These are phyloP conservation scores for Dothidotthia symphoricarpi DNA, from an alignment of 2,329 filamentous ascomycete species.

Conservation along the genomic window DNA sequence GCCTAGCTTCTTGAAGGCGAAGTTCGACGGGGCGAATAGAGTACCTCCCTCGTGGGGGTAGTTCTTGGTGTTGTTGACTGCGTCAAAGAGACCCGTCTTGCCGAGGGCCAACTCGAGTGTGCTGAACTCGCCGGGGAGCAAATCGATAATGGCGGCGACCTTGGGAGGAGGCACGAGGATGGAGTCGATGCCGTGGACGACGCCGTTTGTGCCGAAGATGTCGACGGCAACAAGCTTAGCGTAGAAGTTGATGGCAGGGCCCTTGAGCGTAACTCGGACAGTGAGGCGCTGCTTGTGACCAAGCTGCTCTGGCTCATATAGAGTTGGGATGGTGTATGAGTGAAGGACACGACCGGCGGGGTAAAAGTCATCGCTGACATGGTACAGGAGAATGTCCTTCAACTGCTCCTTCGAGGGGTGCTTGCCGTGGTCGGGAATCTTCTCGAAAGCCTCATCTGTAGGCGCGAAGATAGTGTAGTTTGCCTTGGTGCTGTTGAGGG, in stretches of 20 bases:
- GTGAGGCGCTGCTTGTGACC: conserved; percentile 66
- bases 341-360: conserved; percentile 64
- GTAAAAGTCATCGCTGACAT: conserved; percentile 67
- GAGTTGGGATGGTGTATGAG: conserved; percentile 72
- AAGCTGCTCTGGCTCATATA: conserved; percentile 59
- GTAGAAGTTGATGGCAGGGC: conserved; percentile 74
- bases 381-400: conserved; percentile 70
- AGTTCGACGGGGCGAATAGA: conserved; percentile 77
- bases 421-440: conserved; percentile 54
- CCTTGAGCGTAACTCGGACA: conserved; percentile 61
- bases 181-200: conserved; percentile 74
- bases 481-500: conserved; percentile 69
- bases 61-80: conserved; percentile 51
- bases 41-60: conserved; percentile 63
- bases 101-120: conserved; percentile 72
- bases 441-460: conserved; percentile 71
- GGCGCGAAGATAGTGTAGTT: conserved; percentile 85
- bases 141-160: conserved; percentile 61
- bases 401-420: conserved; percentile 70
- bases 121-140: conserved; percentile 70
- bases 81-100: conserved; percentile 69
- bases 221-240: conserved; percentile 67
- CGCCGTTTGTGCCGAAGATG: conserved; percentile 72
- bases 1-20: conserved; percentile 75
- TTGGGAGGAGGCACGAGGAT: conserved; percentile 74